These are phyloP conservation scores for Aspergillus sp. DNA, from an alignment of 2,329 filamentous ascomycete genomes.

Conservation along the genomic window DNA sequence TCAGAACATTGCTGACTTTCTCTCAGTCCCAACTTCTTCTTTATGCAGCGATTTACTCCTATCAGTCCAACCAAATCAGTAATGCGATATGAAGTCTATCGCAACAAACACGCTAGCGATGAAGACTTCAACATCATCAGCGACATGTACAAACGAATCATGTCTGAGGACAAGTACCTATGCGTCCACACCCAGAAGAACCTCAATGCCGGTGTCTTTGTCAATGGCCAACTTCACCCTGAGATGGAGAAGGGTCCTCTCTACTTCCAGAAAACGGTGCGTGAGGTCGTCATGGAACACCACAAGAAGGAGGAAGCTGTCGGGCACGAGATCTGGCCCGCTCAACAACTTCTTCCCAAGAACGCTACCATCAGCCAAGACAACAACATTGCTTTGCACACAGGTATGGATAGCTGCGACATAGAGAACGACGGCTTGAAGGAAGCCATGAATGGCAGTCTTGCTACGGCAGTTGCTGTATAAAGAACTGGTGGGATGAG, in stretches of 20 bases:
- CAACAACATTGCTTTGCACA: background rate
- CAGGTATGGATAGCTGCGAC: background rate
- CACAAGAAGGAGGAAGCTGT: slow-evolving; percentile 37
- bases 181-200: slow-evolving; percentile 54
- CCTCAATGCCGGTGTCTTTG: slow-evolving; percentile 52
- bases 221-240: slow-evolving; percentile 56
- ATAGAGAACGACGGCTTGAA: background rate
- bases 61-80: slow-evolving; percentile 41
- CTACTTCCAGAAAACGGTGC: slow-evolving; percentile 46
- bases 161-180: slow-evolving; percentile 56
- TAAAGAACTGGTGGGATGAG: background rate
- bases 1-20: slow-evolving; percentile 13
- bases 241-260: slow-evolving; percentile 50
- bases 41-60: slow-evolving; percentile 54
- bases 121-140: slow-evolving; percentile 50
- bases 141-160: slow-evolving; percentile 53
- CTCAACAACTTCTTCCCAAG: background rate
- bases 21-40: slow-evolving; percentile 50
- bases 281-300: slow-evolving; percentile 42
- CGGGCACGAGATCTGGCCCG: slow-evolving; percentile 45
- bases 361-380: background rate
- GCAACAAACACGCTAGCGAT: slow-evolving; percentile 50
- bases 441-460: background rate
- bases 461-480: background rate
- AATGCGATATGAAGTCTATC: slow-evolving; percentile 56